Evolutionary conservation across 805 yeast species (phyloP), one percentile per base, ranked within the genome.

Genomic region (Cyberlindnera bimundalis): DNA sequence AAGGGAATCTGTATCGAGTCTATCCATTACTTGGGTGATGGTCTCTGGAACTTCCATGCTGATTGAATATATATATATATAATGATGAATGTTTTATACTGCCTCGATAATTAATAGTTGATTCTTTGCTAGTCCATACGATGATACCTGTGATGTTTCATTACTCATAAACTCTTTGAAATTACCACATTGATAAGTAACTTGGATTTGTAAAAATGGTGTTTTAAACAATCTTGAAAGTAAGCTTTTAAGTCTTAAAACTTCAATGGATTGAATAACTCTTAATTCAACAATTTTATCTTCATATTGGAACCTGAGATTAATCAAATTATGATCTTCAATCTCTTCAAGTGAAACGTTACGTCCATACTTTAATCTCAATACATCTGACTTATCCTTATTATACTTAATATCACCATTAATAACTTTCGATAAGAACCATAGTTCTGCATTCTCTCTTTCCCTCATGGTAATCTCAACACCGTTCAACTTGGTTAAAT

Each of bases 1-100:
- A 90, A 90, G 63, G 96, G 95, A 32, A 80, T 85, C 46, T 97
- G 96, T 57, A 78, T 91, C 42, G 96, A 89, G 57, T 67, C 89
- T 56, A 65, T 84, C 45, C 90, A 85, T 54, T 81, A 84, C 59
- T 67, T 90, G 52, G 96, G 96, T 33, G 98, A 90, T 64, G 96
- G 96, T 5, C 69, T 90, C 52, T 85, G 93, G 93, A 68, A 70
- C 47, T 75, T 80, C 53, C 64, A 67, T 30, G 71, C 74, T 35
- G 80, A 74, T 37, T 71, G 56, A 50, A 27, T 26, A 11, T 3
- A 21, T 16, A 10, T 17, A 8, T 17, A 13, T 16, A n/a, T 29
- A 15, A 27, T 27, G 29, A 27, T 27, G 29, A 27, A 16, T 29
- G 31, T 4, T 8, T 16, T 29, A 16, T 29, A 17, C 31, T 19